phyloP scores from a whole-genome alignment of 352 stramenopile species.

The Blastocystis sp. region DNA sequence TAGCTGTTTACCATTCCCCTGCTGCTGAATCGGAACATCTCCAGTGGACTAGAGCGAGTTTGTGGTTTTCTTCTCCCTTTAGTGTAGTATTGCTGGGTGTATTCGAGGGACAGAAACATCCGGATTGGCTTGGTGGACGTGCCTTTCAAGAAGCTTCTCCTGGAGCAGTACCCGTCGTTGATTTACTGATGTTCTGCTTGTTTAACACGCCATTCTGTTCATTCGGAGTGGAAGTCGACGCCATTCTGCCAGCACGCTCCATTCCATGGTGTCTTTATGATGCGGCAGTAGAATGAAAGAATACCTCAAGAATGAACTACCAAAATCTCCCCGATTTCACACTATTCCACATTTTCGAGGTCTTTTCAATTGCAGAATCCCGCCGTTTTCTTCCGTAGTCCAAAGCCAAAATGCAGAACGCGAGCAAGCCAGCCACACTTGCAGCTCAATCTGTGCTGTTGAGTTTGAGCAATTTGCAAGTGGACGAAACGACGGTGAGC shows the following conservation, averaged over 20 bases:
- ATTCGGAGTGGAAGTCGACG: background rate
- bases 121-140: slow-evolving; percentile 4
- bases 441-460: slow-evolving; percentile 33
- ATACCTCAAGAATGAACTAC: background rate
- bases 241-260: too few relatives aligned
- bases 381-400: background rate
- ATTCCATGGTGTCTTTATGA: too few relatives aligned
- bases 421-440: background rate
- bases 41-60: slow-evolving; percentile 2
- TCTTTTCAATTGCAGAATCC: slow-evolving; percentile 1
- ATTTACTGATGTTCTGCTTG: slow-evolving; percentile 8
- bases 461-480: slow-evolving; percentile 55
- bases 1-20: slow-evolving; percentile 3
- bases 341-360: too few relatives aligned
- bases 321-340: background rate
- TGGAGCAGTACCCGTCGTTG: background rate
- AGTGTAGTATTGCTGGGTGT: slow-evolving; percentile 2
- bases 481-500: slow-evolving; percentile 26
- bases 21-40: slow-evolving; percentile 27
- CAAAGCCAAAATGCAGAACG: background rate
- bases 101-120: background rate
- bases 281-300: too few relatives aligned
- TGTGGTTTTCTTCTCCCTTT: background rate
- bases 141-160: background rate
- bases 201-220: background rate